phyloP scores from a whole-genome alignment of 345 rosid species.

The Rhodomyrtus tomentosa region DNA sequence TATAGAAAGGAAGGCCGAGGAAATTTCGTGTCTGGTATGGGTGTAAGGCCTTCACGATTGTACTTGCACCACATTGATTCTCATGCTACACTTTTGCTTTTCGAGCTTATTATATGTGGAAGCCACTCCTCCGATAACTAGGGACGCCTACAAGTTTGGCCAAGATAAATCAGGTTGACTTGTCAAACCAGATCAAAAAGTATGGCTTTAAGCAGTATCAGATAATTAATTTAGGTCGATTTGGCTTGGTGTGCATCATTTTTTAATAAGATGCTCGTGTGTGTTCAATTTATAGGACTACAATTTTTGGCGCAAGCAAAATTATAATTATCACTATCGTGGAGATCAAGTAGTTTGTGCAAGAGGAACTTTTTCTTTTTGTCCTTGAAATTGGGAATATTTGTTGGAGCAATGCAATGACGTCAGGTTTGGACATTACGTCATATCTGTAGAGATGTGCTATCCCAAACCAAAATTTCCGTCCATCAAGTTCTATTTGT shows the following conservation, averaged over 20 bases:
- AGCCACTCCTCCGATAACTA: neutral
- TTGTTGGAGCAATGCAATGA: too few relatives aligned
- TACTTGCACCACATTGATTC: neutral
- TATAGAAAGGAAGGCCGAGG: neutral
- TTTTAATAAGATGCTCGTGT: neutral
- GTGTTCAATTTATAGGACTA: neutral
- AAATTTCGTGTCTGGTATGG: neutral
- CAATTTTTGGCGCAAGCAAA: too few relatives aligned
- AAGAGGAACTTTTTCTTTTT: too few relatives aligned
- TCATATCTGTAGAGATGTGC: neutral
- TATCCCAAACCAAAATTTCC: neutral
- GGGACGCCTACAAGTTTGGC: neutral
- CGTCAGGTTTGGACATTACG: too few relatives aligned
- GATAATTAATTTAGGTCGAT: neutral
- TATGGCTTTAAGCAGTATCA: neutral
- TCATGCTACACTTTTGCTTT: neutral
- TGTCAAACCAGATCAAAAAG: neutral
- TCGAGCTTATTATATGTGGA: neutral
- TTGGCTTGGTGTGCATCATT: neutral
- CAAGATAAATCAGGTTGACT: neutral
- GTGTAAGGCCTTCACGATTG: neutral
- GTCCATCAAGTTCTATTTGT: neutral
- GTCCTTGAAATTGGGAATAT: too few relatives aligned
- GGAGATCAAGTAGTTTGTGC: too few relatives aligned
- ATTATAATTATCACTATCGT: too few relatives aligned